A percentile compares a stretch with the other conserved stretches of the same genome.
These are phyloP conservation scores for Paraconiothyrium sp. DNA, from an alignment of 2,329 filamentous ascomycete species.

Conservation along the genomic window DNA sequence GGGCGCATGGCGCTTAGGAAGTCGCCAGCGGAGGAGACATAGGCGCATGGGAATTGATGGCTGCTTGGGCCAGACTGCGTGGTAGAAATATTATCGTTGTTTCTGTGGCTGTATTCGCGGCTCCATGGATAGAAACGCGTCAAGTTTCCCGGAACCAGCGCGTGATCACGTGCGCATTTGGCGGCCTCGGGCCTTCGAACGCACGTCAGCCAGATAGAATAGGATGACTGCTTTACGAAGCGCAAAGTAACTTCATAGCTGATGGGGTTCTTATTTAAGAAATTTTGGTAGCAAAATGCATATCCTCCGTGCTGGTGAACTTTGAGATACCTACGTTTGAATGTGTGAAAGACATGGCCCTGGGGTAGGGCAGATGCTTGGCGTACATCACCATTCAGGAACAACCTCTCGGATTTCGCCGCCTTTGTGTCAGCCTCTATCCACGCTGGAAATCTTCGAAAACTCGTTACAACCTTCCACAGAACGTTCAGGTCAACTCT, in stretches of 20 bases:
- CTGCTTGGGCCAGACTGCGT: no score
- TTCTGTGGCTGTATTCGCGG: no score
- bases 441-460: neutral
- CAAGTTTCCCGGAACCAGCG: neutral
- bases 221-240: neutral
- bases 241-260: neutral
- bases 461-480: neutral
- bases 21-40: no score
- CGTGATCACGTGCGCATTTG: neutral
- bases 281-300: no score
- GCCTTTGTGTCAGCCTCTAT: neutral
- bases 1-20: no score
- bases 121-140: no score
- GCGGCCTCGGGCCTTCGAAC: no score
- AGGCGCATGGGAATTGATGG: no score
- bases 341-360: conserved; percentile 15
- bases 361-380: conserved; percentile 30
- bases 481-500: neutral
- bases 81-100: no score
- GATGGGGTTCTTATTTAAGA: no score
- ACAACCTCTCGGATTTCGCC: conserved; percentile 22
- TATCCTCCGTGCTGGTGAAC: no score
- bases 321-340: no score
- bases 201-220: neutral
- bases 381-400: conserved; percentile 43